Evolutionary conservation across 148 eudicot species (phyloP).

Genomic region (Limonium bicolor): DNA sequence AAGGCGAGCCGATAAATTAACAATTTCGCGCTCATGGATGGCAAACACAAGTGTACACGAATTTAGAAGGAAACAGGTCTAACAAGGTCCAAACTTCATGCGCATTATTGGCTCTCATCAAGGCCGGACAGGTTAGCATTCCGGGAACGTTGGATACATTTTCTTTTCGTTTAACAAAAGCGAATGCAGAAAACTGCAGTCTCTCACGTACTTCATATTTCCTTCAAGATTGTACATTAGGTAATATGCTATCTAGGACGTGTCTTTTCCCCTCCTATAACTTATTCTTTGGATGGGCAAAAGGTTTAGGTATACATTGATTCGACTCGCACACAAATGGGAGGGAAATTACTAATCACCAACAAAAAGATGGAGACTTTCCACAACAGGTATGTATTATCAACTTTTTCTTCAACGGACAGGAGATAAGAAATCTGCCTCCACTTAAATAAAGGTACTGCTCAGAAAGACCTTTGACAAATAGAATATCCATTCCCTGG

Average conservation of each 20-base stretch:
- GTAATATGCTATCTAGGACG: too few relatives aligned
- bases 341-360: conserved; percentile 25
- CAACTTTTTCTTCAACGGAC: too few relatives aligned
- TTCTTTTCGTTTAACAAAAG: background rate
- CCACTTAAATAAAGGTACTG: too few relatives aligned
- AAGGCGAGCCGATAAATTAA: background rate
- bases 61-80: conserved; percentile 33
- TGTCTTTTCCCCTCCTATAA: too few relatives aligned
- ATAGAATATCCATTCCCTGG: too few relatives aligned
- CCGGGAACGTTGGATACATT: background rate
- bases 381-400: conserved; percentile 68
- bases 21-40: background rate
- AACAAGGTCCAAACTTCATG: conserved; percentile 53
- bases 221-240: too few relatives aligned
- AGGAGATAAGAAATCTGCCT: too few relatives aligned
- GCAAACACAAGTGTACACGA: conserved; percentile 41
- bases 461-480: too few relatives aligned
- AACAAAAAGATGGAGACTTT: conserved; percentile 37
- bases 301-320: conserved; percentile 27
- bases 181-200: background rate
- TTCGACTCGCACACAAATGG: conserved; percentile 27
- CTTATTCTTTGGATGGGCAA: background rate
- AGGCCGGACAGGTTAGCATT: conserved; percentile 42
- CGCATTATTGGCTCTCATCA: conserved; percentile 55
- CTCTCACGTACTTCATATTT: too few relatives aligned